Evolutionary conservation across 2,329 filamentous ascomycete genomes (phyloP), one percentile per base, ranked within the genome.

Genomic region (Penicillium hordei): DNA sequence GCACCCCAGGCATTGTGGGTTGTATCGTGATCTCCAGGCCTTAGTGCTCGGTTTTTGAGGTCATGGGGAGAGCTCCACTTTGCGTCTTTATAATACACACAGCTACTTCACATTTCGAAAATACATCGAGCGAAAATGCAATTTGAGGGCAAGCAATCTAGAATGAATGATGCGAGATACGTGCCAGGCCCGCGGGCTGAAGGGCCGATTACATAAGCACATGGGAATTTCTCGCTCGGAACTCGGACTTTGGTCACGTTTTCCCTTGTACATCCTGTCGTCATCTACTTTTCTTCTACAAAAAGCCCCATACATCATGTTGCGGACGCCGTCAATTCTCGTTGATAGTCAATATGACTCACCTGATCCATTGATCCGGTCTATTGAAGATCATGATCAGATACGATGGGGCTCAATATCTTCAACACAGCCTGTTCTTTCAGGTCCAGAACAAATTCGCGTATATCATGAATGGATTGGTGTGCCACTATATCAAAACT

Each of bases 1-100:
- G 73, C 36, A 75, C 73, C 21, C 73, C 73, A 15, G 73, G 73
- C 73, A 75, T 75, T 45, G 53, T 62, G 52, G 7, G 40, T 43
- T 58, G 46, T 36, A 45, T 49, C 7, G 27, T 40, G 27, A 53
- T 50, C 19, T 45, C 45, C 31, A 48, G 31, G 21, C 31, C 31
- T 43, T 45, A 34, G 12, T 31, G 45, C n/a, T 52, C 36, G 10
- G 19, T 3, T 48, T 10, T 48, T 48, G 45, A 42, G 40, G 19
- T 56, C 49, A 57, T 57, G 17, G 29, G 17, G 31, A 4, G 19
- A 38, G 6, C 29, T 42, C 56, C 23, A 13, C 15, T 27, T 39
- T 48, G 33, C 15, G 12, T 45, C 7, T 45, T 49, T 34, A 19
- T 21, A 25, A 12, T 21, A 34, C 15, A 29, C 23, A 29, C 1